These are phyloP conservation scores for Lonicera japonica DNA, from an alignment of 129 eudicot species.

Conservation along the genomic window DNA sequence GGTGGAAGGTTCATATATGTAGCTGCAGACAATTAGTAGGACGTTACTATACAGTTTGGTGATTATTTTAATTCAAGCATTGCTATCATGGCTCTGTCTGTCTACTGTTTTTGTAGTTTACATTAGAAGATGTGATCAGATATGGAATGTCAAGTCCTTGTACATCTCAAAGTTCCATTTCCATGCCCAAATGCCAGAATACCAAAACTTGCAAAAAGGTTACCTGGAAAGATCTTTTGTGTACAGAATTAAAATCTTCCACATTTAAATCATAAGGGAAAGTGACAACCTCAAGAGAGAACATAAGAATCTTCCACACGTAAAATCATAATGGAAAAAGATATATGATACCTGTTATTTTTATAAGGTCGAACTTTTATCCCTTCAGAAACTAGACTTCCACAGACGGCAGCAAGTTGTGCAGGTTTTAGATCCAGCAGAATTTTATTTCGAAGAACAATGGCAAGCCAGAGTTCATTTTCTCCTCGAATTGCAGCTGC, in stretches of 20 bases:
- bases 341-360: constrained; percentile 50
- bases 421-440: constrained; percentile 74
- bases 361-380: constrained; percentile 83
- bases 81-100: background rate
- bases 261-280: background rate
- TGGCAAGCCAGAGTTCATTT: constrained; percentile 95
- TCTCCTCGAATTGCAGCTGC: constrained; percentile 99
- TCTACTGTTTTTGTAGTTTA: background rate
- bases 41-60: background rate
- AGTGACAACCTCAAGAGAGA: background rate
- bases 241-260: background rate
- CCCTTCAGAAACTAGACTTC: constrained; percentile 93
- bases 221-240: too few relatives aligned
- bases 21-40: constrained; percentile 50
- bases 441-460: constrained; percentile 83
- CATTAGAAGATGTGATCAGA: background rate
- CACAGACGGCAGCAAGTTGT: constrained; percentile 95
- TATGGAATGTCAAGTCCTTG: background rate
- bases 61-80: background rate
- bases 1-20: constrained; percentile 73
- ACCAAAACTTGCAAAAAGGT: background rate
- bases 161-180: background rate
- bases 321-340: background rate
- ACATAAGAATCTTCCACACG: too few relatives aligned
- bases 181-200: background rate